Evolutionary conservation across 2,329 filamentous ascomycete genomes (phyloP), one percentile per base, ranked within the genome.

Genomic region (Nannizziopsis barbatae): DNA sequence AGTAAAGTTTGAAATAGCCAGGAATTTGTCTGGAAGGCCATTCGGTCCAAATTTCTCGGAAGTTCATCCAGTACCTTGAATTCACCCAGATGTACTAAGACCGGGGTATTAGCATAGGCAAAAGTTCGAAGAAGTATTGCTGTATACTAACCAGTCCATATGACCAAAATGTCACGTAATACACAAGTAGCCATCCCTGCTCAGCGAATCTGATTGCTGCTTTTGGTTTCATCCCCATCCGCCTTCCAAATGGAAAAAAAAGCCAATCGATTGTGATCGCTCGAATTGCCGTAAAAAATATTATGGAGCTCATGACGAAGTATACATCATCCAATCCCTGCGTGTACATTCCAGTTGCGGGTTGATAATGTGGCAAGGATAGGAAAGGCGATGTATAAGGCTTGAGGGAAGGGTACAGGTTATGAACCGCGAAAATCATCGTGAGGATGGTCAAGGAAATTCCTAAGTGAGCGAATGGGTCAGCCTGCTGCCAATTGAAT

Each of bases 151-250:
- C 86, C 74, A 93, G 75, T 57, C 92, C 92, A 52, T 90, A 71
- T 10, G 80, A 75, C 84, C 87, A 96, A 63, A 89, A 90, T 48
- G 82, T 71, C 40, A 71, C 71, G 65, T 90, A 90, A 70, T 95
- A 96, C 39, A 92, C 66, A 49, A 93, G 70, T 62, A 95, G 74
- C 86, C 90, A 96, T 41, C 83, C 86, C 70, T 98, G 92, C 70
- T 98, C 92, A 53, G 87, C 87, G 68, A 96, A 94, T 50, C 92
- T 79, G 42, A 86, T 79, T 51, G 83, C 71, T 41, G 80, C 79
- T 70, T 95, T 95, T 62, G 83, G 85, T 57, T 76, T 75, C 58
- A 95, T 77, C 32, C 90, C 90, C 54, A 77, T 75, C 42, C 73
- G 70, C 54, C 78, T 80, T 38, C 84, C 89, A 49, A 93, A 68